Conservation (phyloP, 1,139 yeast genomes). For the Casaregolazyma suthepensis region DNA sequence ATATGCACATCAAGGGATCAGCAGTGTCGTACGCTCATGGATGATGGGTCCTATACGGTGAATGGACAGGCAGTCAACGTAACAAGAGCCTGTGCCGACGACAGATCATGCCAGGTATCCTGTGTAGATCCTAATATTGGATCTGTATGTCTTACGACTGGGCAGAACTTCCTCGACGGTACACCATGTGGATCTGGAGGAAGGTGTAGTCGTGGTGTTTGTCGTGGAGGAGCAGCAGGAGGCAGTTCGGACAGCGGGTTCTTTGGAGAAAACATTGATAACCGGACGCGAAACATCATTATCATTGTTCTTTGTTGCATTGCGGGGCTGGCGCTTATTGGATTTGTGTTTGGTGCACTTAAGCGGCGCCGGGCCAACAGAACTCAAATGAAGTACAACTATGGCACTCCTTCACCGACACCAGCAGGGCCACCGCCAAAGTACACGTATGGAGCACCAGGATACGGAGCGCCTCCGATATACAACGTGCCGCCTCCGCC, state of each 20-base stretch:
- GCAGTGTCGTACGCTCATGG: conserved; percentile 31
- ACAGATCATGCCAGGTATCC: conserved; percentile 28
- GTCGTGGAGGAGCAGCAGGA: conserved; percentile 25
- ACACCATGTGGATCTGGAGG: conserved; percentile 35
- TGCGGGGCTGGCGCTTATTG: conserved; percentile 16
- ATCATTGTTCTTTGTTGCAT: conserved; percentile 25
- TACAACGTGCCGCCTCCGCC: neutral
- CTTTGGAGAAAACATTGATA: neutral
- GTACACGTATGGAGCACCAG: neutral
- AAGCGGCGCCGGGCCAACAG: neutral
- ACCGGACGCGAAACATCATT: conserved; percentile 14
- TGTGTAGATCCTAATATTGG: conserved; percentile 29
- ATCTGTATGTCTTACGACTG: conserved; percentile 26
- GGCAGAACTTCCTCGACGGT: conserved; percentile 35
- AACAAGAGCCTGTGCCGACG: conserved; percentile 30
- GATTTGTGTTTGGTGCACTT: conserved; percentile 1
- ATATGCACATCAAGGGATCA: conserved; percentile 35
- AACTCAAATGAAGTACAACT: neutral
- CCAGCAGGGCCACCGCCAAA: neutral
- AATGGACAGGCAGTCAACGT: conserved; percentile 26
- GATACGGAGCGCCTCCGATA: neutral
- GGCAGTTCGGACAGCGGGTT: neutral
- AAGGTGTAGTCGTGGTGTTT: conserved; percentile 29
- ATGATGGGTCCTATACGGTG: conserved; percentile 24
- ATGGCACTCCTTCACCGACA: neutral